Percentiles rank a stretch among this genome's conserved stretches.
Evolutionary conservation across 495 filamentous ascomycete species (phyloP).

Genomic region (Neurospora sp.): DNA sequence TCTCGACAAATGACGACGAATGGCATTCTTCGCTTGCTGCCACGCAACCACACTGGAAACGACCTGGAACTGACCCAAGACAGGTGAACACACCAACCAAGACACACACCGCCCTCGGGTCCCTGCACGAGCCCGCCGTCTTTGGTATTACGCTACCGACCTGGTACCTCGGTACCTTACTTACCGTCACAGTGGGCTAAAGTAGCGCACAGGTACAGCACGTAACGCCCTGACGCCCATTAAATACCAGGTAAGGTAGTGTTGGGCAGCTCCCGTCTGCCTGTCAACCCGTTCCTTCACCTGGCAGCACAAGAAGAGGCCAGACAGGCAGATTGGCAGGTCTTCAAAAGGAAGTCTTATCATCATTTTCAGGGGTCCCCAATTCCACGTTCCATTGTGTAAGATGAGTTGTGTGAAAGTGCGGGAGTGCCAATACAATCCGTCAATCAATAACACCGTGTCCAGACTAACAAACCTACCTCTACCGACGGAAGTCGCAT

Average conservation of each 20-base stretch:
- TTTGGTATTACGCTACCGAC: neutral
- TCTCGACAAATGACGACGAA: slow-evolving; percentile 17
- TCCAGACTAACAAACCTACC: neutral
- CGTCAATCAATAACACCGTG: neutral
- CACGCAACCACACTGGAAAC: slow-evolving; percentile 8
- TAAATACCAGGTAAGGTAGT: neutral
- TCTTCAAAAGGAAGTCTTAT: neutral
- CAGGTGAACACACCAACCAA: neutral
- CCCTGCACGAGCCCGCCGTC: neutral
- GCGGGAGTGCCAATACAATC: neutral
- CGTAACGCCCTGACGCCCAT: neutral
- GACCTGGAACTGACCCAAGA: neutral
- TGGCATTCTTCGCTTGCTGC: slow-evolving; percentile 12
- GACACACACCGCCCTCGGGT: neutral
- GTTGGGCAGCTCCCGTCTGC: neutral
- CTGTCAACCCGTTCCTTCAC: neutral
- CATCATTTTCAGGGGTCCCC: neutral
- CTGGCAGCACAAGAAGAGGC: neutral
- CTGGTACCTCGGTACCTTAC: neutral
- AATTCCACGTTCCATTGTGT: neutral
- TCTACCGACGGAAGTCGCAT: neutral
- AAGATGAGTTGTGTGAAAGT: neutral
- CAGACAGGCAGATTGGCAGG: neutral
- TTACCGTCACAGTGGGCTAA: neutral
- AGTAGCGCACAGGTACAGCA: neutral